phyloP scores from a whole-genome alignment of 2,329 filamentous ascomycete genomes.

The Verticillium nubilum region DNA sequence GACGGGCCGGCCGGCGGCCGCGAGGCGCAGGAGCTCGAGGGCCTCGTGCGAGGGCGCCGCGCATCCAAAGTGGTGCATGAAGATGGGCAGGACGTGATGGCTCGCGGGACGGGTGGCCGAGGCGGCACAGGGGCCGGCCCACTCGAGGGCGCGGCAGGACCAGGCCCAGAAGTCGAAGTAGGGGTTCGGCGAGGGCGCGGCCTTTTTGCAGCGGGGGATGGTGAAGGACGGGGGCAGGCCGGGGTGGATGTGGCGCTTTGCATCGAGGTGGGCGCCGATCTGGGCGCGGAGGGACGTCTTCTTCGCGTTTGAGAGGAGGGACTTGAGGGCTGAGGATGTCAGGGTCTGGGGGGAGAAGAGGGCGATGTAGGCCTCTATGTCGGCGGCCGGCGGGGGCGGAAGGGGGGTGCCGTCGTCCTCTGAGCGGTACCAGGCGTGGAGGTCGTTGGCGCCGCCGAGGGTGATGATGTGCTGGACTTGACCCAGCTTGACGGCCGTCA shows the following conservation, averaged over 20 bases:
- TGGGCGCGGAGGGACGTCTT: constrained; percentile 54
- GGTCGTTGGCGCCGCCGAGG: constrained; percentile 36
- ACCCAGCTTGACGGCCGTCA: constrained; percentile 40
- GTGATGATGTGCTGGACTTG: constrained; percentile 42
- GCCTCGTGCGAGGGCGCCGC: constrained; percentile 63
- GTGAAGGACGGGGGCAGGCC: constrained; percentile 29
- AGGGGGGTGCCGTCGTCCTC: constrained; percentile 24
- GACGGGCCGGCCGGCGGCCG: constrained; percentile 48
- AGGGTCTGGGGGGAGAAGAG: constrained; percentile 59
- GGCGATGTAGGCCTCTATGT: constrained; percentile 61
- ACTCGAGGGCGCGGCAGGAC: constrained; percentile 58
- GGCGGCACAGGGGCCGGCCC: constrained; percentile 53
- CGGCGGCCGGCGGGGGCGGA: constrained; percentile 45
- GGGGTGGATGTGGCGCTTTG: constrained; percentile 46
- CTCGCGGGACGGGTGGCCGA: constrained; percentile 48
- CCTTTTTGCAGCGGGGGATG: constrained; percentile 38
- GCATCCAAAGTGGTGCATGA: constrained; percentile 78
- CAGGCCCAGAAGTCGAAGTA: constrained; percentile 64
- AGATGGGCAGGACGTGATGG: constrained; percentile 65
- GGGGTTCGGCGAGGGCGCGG: constrained; percentile 48
- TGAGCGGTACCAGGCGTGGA: constrained; percentile 44
- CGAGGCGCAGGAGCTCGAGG: constrained; percentile 51
- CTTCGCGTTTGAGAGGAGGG: constrained; percentile 58
- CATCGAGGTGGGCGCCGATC: constrained; percentile 50
- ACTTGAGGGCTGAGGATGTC: constrained; percentile 56